Base-by-base conservation (phyloP, 2,329 filamentous ascomycete species). In the Metarhizium album region DNA sequence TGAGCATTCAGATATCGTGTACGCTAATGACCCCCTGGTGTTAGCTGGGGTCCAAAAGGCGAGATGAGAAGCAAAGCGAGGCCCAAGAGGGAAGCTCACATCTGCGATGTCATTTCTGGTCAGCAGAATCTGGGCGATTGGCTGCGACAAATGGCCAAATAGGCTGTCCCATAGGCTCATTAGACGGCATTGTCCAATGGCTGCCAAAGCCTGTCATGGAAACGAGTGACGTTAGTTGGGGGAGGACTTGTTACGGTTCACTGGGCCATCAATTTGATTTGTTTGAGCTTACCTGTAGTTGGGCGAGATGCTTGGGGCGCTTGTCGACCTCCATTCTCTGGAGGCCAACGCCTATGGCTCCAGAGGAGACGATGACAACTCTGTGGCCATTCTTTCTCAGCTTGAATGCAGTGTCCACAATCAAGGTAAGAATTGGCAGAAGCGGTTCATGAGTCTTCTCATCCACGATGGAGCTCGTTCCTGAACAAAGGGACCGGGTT, bases 381-480 rank as follows among this genome's bases (percentile, higher is more conserved):
- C 84, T 83, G 67, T 98, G 90, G 47, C 93, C 93, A 82, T 95
- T 86, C 68, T 90, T 86, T 58, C 84, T 83, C 42, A 98, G 76
- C 63, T 83, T 87, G 49, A 91, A 86, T 14, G 89, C 90, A 20
- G 93, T 97, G 70, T 97, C 90, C 57, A 97, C 93, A 57, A 98
- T 96, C 53, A 91, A 75, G 54, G 87, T 90, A 51, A 98, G 74
- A 59, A 90, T 95, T 4, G 90, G 93, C 38, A 98, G 78, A 35
- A 96, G 80, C 3, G 93, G 93, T 64, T 96, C 88, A 70, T 95
- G 93, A 22, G 88, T 95, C 64, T 84, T 86, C 67, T 98, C 93
- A 70, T 97, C 89, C 57, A 98, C 90, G 59, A 98, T 97, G n/a
- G 93, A 97, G 68, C 90, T 96, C 45, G 93, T 97, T 61, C 93